Percentiles rank a stretch among this genome's conserved stretches.
These are phyloP conservation scores for Dothiorella sarmentorum DNA, from an alignment of 2,329 filamentous ascomycete species.

Conservation along the genomic window DNA sequence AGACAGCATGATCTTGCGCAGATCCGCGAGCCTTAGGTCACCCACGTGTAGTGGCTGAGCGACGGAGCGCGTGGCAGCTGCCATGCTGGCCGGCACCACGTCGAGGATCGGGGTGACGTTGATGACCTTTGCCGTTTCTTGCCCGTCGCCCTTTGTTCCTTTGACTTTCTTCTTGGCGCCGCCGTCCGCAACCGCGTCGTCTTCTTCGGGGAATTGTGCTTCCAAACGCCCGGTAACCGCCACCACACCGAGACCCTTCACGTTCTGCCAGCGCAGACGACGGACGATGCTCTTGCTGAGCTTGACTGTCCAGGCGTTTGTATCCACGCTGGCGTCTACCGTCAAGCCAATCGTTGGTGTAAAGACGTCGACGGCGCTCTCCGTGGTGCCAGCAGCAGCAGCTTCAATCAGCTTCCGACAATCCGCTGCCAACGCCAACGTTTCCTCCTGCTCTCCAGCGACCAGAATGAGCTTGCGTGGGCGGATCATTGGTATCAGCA, in stretches of 20 bases:
- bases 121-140: constrained; percentile 26
- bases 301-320: constrained; percentile 94
- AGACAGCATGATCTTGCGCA: constrained; percentile 77
- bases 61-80: constrained; percentile 69
- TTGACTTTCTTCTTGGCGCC: constrained; percentile 50
- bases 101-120: constrained; percentile 52
- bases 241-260: constrained; percentile 83
- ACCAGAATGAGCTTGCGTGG: constrained; percentile 94
- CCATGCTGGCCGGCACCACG: constrained; percentile 57
- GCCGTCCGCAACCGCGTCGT: constrained; percentile 38
- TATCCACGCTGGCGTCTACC: constrained; percentile 92
- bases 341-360: constrained; percentile 70
- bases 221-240: constrained; percentile 78
- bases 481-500: constrained; percentile 90
- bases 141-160: constrained; percentile 46
- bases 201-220: constrained; percentile 39
- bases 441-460: constrained; percentile 71
- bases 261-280: constrained; percentile 90
- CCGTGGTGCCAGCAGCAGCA: constrained; percentile 44
- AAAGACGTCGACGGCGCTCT: constrained; percentile 65
- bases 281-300: constrained; percentile 80
- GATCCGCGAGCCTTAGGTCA: constrained; percentile 82
- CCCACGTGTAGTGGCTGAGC: constrained; percentile 92
- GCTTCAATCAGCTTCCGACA: constrained; percentile 64
- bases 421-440: constrained; percentile 71